Percentiles rank a stretch among this genome's conserved stretches.
phyloP scores from a whole-genome alignment of 164 flowering plant genomes.

The Brasenia schreberi region DNA sequence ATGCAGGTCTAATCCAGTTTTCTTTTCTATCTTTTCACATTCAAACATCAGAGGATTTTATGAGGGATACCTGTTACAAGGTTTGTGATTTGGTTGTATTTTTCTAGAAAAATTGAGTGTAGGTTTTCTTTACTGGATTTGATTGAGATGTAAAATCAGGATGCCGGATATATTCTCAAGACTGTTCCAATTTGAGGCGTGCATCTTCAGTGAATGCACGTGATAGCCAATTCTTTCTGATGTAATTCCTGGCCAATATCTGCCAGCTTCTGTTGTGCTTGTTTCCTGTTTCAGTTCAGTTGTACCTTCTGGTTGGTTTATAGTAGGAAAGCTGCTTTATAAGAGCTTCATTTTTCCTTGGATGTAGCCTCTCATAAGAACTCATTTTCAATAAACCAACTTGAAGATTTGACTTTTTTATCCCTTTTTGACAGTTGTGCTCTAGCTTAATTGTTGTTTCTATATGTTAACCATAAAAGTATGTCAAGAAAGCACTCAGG shows the following conservation, averaged over 20 bases:
- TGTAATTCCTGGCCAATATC: conserved; percentile 20
- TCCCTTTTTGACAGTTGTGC: background rate
- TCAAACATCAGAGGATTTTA: conserved; percentile 12
- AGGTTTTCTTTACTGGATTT: conserved; percentile 21
- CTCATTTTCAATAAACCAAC: background rate
- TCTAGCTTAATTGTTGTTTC: background rate
- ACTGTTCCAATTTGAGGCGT: conserved; percentile 13
- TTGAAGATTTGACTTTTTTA: background rate
- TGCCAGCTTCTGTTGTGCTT: conserved; percentile 22
- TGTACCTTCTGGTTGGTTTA: conserved; percentile 23
- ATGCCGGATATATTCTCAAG: conserved; percentile 20
- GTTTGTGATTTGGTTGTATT: conserved; percentile 26
- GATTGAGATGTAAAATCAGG: conserved; percentile 34
- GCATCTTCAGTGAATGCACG: conserved; percentile 19
- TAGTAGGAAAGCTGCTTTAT: background rate
- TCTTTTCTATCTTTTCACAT: conserved; percentile 13
- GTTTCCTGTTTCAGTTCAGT: conserved; percentile 11
- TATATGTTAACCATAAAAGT: too few species aligned
- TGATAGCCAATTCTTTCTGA: conserved; percentile 5
- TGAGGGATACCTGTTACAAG: conserved; percentile 8
- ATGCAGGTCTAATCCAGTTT: background rate
- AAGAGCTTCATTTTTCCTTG: background rate
- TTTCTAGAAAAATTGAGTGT: conserved; percentile 3
- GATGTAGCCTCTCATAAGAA: background rate
- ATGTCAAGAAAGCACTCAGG: too few species aligned